Percentiles rank a stretch among this genome's conserved stretches.
phyloP scores from a whole-genome alignment of 305 asterid genomes.

The Coffea humblotiana region DNA sequence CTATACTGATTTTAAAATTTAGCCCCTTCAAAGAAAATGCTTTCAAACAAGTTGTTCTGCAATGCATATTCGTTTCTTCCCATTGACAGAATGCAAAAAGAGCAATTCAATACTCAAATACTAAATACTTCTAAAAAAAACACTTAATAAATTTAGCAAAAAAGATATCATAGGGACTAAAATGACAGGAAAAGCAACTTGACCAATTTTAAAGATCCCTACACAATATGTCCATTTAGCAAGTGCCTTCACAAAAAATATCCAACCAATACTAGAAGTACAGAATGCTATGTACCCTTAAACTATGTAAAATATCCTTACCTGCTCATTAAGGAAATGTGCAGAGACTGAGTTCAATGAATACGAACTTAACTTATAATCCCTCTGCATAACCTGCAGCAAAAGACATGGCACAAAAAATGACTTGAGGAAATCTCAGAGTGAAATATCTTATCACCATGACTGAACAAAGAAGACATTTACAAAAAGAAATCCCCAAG shows the following conservation, averaged over 20 bases:
- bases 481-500: neutral
- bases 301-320: constrained; percentile 21
- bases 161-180: no score
- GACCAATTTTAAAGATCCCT: neutral
- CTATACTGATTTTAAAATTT: no score
- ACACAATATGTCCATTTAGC: neutral
- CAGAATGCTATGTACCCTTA: neutral
- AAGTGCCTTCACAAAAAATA: neutral
- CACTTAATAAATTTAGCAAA: no score
- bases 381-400: constrained; percentile 89
- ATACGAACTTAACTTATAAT: constrained; percentile 90
- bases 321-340: constrained; percentile 99
- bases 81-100: no score
- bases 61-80: no score
- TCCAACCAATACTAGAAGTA: neutral
- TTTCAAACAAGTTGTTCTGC: no score
- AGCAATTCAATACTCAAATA: no score
- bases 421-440: constrained; percentile 8
- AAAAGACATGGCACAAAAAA: constrained; percentile 25
- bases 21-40: no score
- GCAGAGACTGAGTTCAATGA: constrained; percentile 97
- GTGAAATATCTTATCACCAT: constrained; percentile 1
- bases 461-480: neutral
- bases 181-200: neutral
- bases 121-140: no score